Evolutionary conservation across 805 yeast genomes (phyloP).

Genomic region (Cyberlindnera japonica): DNA sequence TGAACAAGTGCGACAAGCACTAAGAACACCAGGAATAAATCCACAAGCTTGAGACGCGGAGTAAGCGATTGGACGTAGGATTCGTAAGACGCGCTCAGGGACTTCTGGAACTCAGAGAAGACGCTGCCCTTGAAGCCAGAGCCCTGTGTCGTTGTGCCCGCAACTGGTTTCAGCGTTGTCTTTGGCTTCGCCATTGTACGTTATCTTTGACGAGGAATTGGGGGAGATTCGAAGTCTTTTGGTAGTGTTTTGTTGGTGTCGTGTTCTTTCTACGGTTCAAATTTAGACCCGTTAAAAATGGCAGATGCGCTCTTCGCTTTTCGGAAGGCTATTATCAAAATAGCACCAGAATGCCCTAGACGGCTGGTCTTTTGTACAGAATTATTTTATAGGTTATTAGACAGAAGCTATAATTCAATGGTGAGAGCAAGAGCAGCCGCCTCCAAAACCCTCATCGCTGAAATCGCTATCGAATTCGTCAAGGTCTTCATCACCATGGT

Average conservation of each 20-base stretch:
- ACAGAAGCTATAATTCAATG: conserved; percentile 6
- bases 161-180: background rate
- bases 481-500: conserved; percentile 13
- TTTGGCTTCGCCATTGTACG: conserved; percentile 4
- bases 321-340: too few species aligned
- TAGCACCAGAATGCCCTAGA: too few species aligned
- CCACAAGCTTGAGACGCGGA: conserved; percentile 61
- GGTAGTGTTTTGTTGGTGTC: background rate
- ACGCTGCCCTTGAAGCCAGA: conserved; percentile 7
- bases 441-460: conserved; percentile 26
- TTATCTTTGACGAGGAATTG: background rate
- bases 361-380: too few species aligned
- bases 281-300: background rate
- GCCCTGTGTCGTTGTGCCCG: conserved; percentile 3
- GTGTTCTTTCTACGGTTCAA: background rate
- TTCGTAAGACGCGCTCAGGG: conserved; percentile 30
- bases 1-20: conserved; percentile 75
- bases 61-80: conserved; percentile 33
- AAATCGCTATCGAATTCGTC: conserved; percentile 22
- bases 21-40: conserved; percentile 68
- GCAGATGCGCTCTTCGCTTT: too few species aligned
- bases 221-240: background rate
- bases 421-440: conserved; percentile 26
- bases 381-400: too few species aligned
- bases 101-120: conserved; percentile 30